phyloP scores from a whole-genome alignment of 176 grass and related monocot genomes.

The Aegilops speltoides region DNA sequence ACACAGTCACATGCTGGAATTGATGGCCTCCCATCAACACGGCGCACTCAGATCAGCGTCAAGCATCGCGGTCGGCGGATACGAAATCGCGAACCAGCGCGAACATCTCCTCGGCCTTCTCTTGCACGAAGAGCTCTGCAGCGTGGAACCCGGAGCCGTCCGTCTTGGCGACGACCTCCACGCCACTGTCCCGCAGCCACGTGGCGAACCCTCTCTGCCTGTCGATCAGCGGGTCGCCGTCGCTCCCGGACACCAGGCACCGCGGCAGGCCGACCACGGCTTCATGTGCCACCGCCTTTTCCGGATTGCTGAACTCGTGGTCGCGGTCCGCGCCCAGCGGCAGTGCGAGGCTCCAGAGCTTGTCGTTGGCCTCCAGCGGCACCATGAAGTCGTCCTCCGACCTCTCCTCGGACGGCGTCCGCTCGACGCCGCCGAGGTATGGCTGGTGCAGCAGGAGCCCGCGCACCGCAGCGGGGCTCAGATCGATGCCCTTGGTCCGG shows the following conservation, averaged over 20 bases:
- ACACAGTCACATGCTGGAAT: background rate
- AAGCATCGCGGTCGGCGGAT: conserved; percentile 12
- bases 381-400: conserved; percentile 63
- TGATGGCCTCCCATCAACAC: background rate
- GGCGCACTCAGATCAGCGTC: background rate
- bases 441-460: conserved; percentile 82
- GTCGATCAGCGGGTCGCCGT: conserved; percentile 73
- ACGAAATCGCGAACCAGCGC: conserved; percentile 57
- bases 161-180: conserved; percentile 46
- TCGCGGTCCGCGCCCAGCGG: conserved; percentile 49
- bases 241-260: conserved; percentile 55
- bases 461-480: conserved; percentile 4
- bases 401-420: conserved; percentile 55
- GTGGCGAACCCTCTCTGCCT: conserved; percentile 51
- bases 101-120: conserved; percentile 41
- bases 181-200: conserved; percentile 48
- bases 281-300: background rate
- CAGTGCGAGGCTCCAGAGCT: conserved; percentile 70
- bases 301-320: conserved; percentile 79
- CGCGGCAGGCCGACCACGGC: conserved; percentile 27
- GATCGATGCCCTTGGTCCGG: conserved; percentile 24
- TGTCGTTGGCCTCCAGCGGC: conserved; percentile 68
- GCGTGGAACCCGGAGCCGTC: conserved; percentile 60
- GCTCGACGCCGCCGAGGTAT: conserved; percentile 69
- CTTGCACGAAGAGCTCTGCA: conserved; percentile 60